Evolutionary conservation across 768 basidiomycete genomes (phyloP), one percentile per base, ranked within the genome.

Genomic region (Leccinum sublutescens): DNA sequence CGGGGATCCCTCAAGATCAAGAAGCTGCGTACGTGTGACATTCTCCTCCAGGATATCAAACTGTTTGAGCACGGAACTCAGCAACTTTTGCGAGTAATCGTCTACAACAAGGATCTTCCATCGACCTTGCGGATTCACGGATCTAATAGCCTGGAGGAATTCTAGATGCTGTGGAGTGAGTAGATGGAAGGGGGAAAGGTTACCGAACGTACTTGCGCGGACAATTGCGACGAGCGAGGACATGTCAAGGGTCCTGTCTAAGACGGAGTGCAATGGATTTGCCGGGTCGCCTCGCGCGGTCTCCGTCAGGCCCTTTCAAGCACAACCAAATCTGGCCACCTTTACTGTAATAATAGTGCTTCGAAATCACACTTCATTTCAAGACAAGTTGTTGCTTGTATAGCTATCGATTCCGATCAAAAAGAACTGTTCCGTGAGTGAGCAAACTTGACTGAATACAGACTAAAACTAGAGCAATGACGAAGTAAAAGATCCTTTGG

Each of bases 61-160:
- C 71, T 93, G 88, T 76, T 93, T 94, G 66, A 98, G 81, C 4
- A 95, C 93, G 9, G 89, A 85, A 61, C 87, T 83, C 50, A 99
- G 75, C 55, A 98, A 77, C 71, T 82, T 85, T 74, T 95, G 88
- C 25, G 95, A 88, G 75, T 92, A 85, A 64, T 95, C 93, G 73
- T 99, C 97, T 55, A 98, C 91, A 59, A 99, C 94, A 48, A 98
- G 85, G 65, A 97, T 90, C 84, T 99, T 99, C 97, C 97, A 99
- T 82, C 85, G 79, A 58, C 85, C 85, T 19, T 89, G 86, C 2
- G 95, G 92, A 69, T 89, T 85, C 50, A 93, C 92, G 49, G 91
- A 91, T 72, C 90, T 83, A 67, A 96, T 88, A 17, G 90, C 87
- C 52, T 93, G 90, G 61, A 95, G 81, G 72, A 95, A 94, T 71